Conservation (phyloP, 73 alveolate species). For the Effrenium voratum region DNA sequence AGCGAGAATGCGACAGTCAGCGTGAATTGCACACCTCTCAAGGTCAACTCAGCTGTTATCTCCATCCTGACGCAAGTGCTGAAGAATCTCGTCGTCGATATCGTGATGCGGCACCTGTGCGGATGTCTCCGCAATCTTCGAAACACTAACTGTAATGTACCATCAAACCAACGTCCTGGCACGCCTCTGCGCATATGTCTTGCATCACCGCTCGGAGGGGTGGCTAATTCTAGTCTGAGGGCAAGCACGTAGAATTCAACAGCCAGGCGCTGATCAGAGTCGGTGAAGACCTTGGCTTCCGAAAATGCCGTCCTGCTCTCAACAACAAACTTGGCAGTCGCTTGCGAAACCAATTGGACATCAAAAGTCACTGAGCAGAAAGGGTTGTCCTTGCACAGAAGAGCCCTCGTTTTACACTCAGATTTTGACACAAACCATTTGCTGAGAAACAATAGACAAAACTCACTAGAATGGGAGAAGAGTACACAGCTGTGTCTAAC, state of each 20-base stretch:
- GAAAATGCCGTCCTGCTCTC: background rate
- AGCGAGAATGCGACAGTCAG: background rate
- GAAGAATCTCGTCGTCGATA: conserved; percentile 57
- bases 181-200: too few relatives aligned
- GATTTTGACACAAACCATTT: too few relatives aligned
- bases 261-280: background rate
- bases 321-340: too few relatives aligned
- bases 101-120: conserved; percentile 78
- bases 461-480: too few relatives aligned
- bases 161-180: background rate
- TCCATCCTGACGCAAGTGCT: conserved; percentile 7
- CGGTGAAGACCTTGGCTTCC: background rate
- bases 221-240: background rate
- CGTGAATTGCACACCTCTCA: background rate
- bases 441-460: too few relatives aligned
- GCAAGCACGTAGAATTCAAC: conserved; percentile 11
- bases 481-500: too few relatives aligned
- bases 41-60: background rate
- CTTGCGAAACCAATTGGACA: too few relatives aligned
- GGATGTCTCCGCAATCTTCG: background rate
- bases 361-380: too few relatives aligned
- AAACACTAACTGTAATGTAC: background rate
- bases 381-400: too few relatives aligned
- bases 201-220: background rate
- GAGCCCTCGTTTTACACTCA: too few relatives aligned